A percentile compares a stretch with the other conserved stretches of the same genome.
Evolutionary conservation across 2,329 filamentous ascomycete genomes (phyloP).

Genomic region (Sporothrix curviconia): DNA sequence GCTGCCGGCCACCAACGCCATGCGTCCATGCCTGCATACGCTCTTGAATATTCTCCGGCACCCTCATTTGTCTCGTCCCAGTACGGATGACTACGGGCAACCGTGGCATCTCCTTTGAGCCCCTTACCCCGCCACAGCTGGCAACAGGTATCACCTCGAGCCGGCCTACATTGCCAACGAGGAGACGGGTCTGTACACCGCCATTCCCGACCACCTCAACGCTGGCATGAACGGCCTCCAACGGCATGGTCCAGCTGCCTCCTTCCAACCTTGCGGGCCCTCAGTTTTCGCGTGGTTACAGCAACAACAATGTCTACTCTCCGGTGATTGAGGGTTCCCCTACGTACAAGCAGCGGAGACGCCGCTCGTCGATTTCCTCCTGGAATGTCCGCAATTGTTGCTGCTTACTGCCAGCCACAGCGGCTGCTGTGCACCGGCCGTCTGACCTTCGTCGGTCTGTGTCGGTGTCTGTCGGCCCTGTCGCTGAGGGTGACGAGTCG

Average conservation of each 20-base stretch:
- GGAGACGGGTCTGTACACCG: conserved; percentile 91
- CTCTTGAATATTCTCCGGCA: conserved; percentile 92
- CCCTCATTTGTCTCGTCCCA: conserved; percentile 98
- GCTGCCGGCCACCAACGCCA: conserved; percentile 82
- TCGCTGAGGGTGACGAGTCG: conserved; percentile 72
- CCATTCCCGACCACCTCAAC: conserved; percentile 77
- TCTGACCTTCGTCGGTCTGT: conserved; percentile 89
- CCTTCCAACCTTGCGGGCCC: conserved; percentile 75
- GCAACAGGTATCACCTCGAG: conserved; percentile 71
- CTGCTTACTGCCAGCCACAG: conserved; percentile 44
- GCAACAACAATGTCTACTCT: conserved; percentile 76
- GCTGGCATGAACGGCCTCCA: conserved; percentile 67
- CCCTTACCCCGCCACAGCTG: conserved; percentile 91
- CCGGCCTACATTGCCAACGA: conserved; percentile 97
- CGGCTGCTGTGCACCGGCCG: conserved; percentile 58
- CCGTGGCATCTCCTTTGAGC: conserved; percentile 91
- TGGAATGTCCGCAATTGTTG: conserved; percentile 62
- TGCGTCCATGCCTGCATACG: conserved; percentile 95
- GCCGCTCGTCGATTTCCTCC: conserved; percentile 89
- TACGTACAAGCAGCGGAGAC: conserved; percentile 94
- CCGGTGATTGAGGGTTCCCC: conserved; percentile 89
- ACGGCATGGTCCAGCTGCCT: conserved; percentile 85
- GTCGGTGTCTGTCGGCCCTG: conserved; percentile 76
- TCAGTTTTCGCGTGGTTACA: conserved; percentile 71
- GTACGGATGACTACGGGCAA: conserved; percentile 97